Evolutionary conservation across 768 basidiomycete species (phyloP).

Genomic region (Collybia mongolica): DNA sequence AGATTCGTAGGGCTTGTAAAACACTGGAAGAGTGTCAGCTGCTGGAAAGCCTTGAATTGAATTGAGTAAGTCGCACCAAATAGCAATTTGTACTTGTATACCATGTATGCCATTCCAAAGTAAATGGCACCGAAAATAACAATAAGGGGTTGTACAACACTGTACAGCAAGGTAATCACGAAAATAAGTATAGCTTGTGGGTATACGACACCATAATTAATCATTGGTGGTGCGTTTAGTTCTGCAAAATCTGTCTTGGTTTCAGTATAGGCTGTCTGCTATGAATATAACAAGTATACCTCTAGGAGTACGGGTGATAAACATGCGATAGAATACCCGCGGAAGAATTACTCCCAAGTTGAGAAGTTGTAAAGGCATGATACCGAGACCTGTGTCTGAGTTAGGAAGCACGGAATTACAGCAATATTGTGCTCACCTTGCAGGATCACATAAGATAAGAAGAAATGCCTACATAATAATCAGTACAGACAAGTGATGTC

Average conservation of each 20-base stretch:
- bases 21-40: conserved; percentile 51
- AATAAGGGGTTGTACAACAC: conserved; percentile 93
- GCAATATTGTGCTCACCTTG: conserved; percentile 50
- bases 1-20: conserved; percentile 98
- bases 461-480: conserved; percentile 59
- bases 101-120: conserved; percentile 93
- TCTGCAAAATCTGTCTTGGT: conserved; percentile 82
- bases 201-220: conserved; percentile 97
- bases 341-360: conserved; percentile 90
- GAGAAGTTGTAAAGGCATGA: conserved; percentile 94
- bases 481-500: conserved; percentile 11
- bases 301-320: conserved; percentile 87
- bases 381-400: conserved; percentile 63
- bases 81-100: conserved; percentile 97
- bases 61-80: conserved; percentile 71
- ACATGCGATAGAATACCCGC: conserved; percentile 66
- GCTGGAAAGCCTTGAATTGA: neutral
- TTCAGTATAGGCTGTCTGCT: neutral
- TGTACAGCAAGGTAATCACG: conserved; percentile 92
- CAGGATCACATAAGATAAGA: conserved; percentile 80
- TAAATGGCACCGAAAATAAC: conserved; percentile 94
- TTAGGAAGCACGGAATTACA: conserved; percentile 5
- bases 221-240: conserved; percentile 95
- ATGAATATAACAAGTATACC: conserved; percentile 42
- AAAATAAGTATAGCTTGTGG: conserved; percentile 97